These are phyloP conservation scores for Tarenaya hassleriana DNA, from an alignment of 345 rosid genomes.

Conservation along the genomic window DNA sequence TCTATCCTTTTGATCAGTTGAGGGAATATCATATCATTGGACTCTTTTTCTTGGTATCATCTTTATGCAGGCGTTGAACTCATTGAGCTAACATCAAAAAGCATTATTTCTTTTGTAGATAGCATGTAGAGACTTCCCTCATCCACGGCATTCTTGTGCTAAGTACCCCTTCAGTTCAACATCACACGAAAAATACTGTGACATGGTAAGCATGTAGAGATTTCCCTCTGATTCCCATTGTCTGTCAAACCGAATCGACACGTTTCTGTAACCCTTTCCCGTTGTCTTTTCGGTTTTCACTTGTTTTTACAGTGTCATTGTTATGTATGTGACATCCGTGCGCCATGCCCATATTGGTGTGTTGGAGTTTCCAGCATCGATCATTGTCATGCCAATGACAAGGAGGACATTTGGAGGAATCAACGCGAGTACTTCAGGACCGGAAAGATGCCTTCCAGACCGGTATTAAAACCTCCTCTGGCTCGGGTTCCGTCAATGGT, in stretches of 20 bases:
- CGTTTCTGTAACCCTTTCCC: not conserved
- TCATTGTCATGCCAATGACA: conserved; percentile 88
- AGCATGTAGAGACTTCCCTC: conserved; percentile 89
- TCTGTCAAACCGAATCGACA: not conserved
- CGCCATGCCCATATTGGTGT: conserved; percentile 70
- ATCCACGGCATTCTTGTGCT: conserved; percentile 69
- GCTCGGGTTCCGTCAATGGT: conserved; percentile 19
- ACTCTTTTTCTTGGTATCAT: not conserved
- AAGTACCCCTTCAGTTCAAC: conserved; percentile 53
- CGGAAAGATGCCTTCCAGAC: conserved; percentile 20
- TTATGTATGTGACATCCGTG: conserved; percentile 76
- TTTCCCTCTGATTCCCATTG: not conserved
- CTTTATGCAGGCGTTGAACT: not conserved
- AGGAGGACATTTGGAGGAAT: conserved; percentile 52
- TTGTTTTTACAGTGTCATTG: conserved; percentile 81
- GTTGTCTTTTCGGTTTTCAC: not conserved
- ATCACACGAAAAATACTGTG: conserved; percentile 45
- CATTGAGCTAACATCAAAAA: not conserved
- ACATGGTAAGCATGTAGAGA: conserved; percentile 39
- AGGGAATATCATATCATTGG: not conserved
- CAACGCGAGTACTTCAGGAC: conserved; percentile 43
- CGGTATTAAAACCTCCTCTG: conserved; percentile 20
- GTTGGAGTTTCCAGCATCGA: conserved; percentile 31
- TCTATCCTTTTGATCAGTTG: not conserved
- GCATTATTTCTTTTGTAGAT: conserved; percentile 34